These are phyloP conservation scores for Candida sojae DNA, from an alignment of 1,139 yeast genomes.

Conservation along the genomic window DNA sequence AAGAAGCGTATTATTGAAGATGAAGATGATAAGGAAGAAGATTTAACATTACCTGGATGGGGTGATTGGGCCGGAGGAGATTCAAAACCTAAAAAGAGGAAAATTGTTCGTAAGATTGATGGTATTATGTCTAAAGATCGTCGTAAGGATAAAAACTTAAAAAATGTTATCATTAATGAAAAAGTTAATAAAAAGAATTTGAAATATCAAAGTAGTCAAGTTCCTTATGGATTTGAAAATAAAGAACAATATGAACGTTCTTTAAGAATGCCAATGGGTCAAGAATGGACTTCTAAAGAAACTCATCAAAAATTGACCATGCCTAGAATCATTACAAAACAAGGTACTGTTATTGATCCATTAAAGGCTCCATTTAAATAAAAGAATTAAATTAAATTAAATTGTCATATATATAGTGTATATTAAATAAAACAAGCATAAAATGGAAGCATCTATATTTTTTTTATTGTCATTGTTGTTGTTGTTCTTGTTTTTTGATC, in stretches of 20 bases:
- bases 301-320: slow-evolving; percentile 86
- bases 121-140: slow-evolving; percentile 73
- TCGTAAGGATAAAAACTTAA: slow-evolving; percentile 74
- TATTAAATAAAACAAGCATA: background rate
- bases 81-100: slow-evolving; percentile 59
- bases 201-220: slow-evolving; percentile 81
- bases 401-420: background rate
- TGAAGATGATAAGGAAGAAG: slow-evolving; percentile 87
- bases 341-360: slow-evolving; percentile 91
- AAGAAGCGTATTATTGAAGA: slow-evolving; percentile 67
- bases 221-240: slow-evolving; percentile 92
- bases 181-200: slow-evolving; percentile 78
- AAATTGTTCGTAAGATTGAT: slow-evolving; percentile 64
- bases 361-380: slow-evolving; percentile 66
- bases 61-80: slow-evolving; percentile 78
- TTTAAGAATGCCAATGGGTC: slow-evolving; percentile 94
- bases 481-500: background rate
- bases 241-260: slow-evolving; percentile 94
- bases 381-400: too few species aligned
- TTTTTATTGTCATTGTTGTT: background rate
- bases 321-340: slow-evolving; percentile 85
- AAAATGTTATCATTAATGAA: slow-evolving; percentile 88
- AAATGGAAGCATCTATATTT: background rate
- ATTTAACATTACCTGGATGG: slow-evolving; percentile 93
- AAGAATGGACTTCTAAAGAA: slow-evolving; percentile 90